These are phyloP conservation scores for Pyrus hybrid DNA, from an alignment of 331 rosid species.

Conservation along the genomic window DNA sequence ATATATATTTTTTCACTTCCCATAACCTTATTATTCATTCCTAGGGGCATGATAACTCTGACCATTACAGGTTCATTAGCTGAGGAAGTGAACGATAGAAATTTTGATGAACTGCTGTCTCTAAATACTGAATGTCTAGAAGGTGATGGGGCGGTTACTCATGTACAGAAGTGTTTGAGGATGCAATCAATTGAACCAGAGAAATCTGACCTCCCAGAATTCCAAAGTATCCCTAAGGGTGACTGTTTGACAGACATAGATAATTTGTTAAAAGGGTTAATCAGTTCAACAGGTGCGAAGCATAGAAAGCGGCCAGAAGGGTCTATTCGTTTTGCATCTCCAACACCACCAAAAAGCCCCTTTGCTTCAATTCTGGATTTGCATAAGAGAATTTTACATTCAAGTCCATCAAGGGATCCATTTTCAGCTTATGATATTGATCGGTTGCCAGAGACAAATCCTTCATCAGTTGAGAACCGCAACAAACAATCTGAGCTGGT, in stretches of 20 bases:
- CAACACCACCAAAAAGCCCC: slow-evolving; percentile 70
- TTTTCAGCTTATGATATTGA: slow-evolving; percentile 50
- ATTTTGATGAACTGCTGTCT: slow-evolving; percentile 48
- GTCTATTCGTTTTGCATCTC: slow-evolving; percentile 34
- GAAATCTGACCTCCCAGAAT: slow-evolving; percentile 49
- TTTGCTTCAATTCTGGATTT: slow-evolving; percentile 38
- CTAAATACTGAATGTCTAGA: slow-evolving; percentile 50
- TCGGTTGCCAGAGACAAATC: slow-evolving; percentile 13
- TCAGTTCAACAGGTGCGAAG: slow-evolving; percentile 28
- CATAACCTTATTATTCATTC: background rate
- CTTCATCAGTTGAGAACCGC: slow-evolving; percentile 12
- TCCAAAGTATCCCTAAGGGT: slow-evolving; percentile 33
- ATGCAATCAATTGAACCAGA: slow-evolving; percentile 51
- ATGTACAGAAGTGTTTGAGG: slow-evolving; percentile 59
- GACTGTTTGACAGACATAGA: slow-evolving; percentile 33
- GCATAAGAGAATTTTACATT: slow-evolving; percentile 37
- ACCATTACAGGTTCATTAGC: slow-evolving; percentile 35
- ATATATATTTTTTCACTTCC: background rate
- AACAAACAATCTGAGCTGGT: slow-evolving; percentile 18
- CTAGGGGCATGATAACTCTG: slow-evolving; percentile 3
- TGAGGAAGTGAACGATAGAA: slow-evolving; percentile 25
- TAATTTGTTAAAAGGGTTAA: slow-evolving; percentile 33
- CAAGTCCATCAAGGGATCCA: slow-evolving; percentile 42
- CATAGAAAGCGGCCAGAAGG: slow-evolving; percentile 21
- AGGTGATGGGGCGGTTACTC: slow-evolving; percentile 38